Percentiles rank a stretch among this genome's conserved stretches.
phyloP scores from a whole-genome alignment of 257 asterid species.

The Fraxinus anomala region DNA sequence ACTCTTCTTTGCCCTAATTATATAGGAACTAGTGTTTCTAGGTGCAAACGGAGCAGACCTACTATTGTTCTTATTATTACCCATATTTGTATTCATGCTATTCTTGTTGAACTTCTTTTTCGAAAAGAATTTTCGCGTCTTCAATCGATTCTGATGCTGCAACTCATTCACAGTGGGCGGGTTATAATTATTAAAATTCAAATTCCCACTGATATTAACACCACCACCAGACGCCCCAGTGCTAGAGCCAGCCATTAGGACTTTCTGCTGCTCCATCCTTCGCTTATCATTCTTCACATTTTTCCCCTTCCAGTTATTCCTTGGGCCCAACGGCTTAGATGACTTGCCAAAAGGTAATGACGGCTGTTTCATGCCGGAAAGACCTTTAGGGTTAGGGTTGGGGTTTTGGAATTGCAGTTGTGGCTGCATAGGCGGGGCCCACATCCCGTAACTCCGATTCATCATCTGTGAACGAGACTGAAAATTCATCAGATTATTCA shows the following conservation, averaged over 20 bases:
- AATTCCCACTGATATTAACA: constrained; percentile 28
- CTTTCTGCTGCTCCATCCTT: constrained; percentile 47
- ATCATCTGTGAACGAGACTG: constrained; percentile 42
- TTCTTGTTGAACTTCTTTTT: constrained; percentile 57
- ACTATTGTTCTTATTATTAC: constrained; percentile 35
- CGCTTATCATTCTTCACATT: constrained; percentile 51
- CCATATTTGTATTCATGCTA: constrained; percentile 14
- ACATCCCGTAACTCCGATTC: constrained; percentile 63
- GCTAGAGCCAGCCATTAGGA: constrained; percentile 37
- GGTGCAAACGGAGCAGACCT: constrained; percentile 71
- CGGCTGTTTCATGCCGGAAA: constrained; percentile 40
- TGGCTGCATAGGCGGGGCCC: constrained; percentile 45
- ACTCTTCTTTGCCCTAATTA: constrained; percentile 74
- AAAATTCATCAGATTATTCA: background rate
- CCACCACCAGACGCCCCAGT: constrained; percentile 28
- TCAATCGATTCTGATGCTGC: constrained; percentile 69
- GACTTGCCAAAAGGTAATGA: constrained; percentile 30
- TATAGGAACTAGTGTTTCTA: constrained; percentile 62
- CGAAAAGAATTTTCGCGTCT: constrained; percentile 53
- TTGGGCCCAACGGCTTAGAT: constrained; percentile 48
- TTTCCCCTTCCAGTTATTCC: constrained; percentile 75
- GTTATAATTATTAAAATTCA: constrained; percentile 48
- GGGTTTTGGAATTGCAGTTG: constrained; percentile 47
- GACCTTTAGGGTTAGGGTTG: constrained; percentile 40
- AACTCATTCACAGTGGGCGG: constrained; percentile 66